Evolutionary conservation across 2,329 filamentous ascomycete species (phyloP), one percentile per base, ranked within the genome.

Genomic region (Aphanocladium album): DNA sequence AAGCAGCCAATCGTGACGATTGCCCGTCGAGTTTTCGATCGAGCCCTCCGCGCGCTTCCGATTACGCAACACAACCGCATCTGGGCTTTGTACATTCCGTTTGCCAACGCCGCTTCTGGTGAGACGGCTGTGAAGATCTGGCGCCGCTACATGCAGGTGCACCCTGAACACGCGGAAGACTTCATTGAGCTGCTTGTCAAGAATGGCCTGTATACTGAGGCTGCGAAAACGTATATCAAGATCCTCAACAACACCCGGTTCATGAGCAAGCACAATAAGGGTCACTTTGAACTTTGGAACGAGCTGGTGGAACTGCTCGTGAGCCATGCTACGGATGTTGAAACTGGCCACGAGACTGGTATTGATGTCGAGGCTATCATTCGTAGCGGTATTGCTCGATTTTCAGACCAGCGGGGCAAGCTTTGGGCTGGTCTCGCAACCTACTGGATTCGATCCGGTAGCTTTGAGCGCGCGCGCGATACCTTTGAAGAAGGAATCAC

Each of bases 291-390:
- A 74, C 82, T 99, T 53, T 99, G 95, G 95, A 95, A 87, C 64
- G 95, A 99, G 73, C 96, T 99, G 91, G 88, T 98, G 39, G 95
- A 99, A 69, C 74, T 98, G 65, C 80, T 99, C 50, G 96, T 99
- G 47, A 90, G 90, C 62, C 91, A 96, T 72, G 95, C 95, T 4
- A 89, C 88, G 67, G 86, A 96, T 46, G 87, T 99, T 53, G 86
- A 95, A 68, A 89, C 91, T 6, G 87, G 88, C 16, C 84, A 90
- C 64, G 89, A 93, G 68, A 85, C 85, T 17, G 92, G 91, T 35
- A 91, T 98, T 67, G 88, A 96, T 69, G 92, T 96, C 21, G 93
- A 98, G 70, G 85, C 86, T 63, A 97, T 99, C 69, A 89, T 99
- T 65, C 86, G 91, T 67, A 98, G 93, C 71, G 95, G 95, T 14